Evolutionary conservation across 495 filamentous ascomycete species (phyloP), one percentile per base, ranked within the genome.

Genomic region (Xylaria grammica): DNA sequence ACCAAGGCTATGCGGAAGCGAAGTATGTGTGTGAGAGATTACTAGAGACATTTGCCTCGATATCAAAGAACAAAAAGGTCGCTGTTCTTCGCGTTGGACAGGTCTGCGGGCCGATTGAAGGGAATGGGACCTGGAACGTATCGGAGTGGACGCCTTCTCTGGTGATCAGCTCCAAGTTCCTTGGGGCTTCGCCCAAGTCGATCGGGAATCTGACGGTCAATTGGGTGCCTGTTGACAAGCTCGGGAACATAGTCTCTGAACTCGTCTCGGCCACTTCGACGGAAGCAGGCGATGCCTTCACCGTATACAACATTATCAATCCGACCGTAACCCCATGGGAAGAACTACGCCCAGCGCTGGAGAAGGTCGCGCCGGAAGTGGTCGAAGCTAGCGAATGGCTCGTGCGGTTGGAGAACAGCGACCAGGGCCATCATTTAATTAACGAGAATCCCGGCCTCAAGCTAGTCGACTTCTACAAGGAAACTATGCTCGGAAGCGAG

Each of bases 11-110:
- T 45, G 10, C 30, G 17, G 29, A 30, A 50, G 20, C 24, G n/a
- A 49, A 50, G 32, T 50, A 17, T 19, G 17, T 60, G n/a, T 60
- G n/a, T 5, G 20, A 50, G 5, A 50, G 20, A 26, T 44, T 38
- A 30, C 57, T 60, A 27, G 20, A 19, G 19, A 29, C 13, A 26
- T 30, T 5, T 38, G n/a, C 44, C 19, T 45, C 30, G 8, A 24
- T 13, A 13, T 10, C 29, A 9, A 8, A 29, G 17, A 13, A 29
- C 24, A 50, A 34, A 20, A 17, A 19, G 13, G 32, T 50, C 26
- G 40, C 44, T 48, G n/a, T 36, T 26, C n/a, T 50, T 45, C 19
- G 57, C 15, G 57, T 60, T 22, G 30, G 44, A 9, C 30, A 60
- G 22, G 45, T 50, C 24, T 45, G 26, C 13, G 29, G 45, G 4